Evolutionary conservation across 139 green algal species (phyloP).

Genomic region (Chlorella sp.): DNA sequence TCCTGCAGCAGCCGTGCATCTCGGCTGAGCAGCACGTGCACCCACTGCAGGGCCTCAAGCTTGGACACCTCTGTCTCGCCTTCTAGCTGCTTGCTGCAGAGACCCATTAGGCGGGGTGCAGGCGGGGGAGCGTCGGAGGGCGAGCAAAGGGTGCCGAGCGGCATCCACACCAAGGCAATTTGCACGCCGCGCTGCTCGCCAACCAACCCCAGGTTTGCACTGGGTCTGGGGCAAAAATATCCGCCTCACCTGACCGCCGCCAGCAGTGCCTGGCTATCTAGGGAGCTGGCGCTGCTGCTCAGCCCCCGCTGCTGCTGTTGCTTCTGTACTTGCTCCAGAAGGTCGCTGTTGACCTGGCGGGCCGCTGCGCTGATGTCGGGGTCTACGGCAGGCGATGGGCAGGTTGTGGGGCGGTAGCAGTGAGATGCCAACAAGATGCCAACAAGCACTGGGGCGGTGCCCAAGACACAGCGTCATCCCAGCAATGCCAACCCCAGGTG

Average conservation of each 20-base stretch:
- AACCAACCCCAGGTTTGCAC: no score
- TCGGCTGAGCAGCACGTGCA: slow-evolving; percentile 58
- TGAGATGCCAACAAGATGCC: no score
- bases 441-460: no score
- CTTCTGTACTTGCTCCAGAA: slow-evolving; percentile 25
- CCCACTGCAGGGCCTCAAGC: slow-evolving; percentile 88
- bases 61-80: slow-evolving; percentile 67
- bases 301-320: background rate
- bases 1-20: slow-evolving; percentile 60
- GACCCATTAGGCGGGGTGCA: no score
- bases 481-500: no score
- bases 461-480: no score
- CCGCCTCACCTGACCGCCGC: background rate
- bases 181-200: background rate
- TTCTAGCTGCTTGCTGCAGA: slow-evolving; percentile 36
- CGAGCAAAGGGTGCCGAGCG: no score
- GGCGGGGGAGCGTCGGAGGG: no score
- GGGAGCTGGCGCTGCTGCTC: background rate
- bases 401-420: no score
- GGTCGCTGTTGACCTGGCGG: slow-evolving; percentile 2
- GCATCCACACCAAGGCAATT: background rate
- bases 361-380: slow-evolving; percentile 23
- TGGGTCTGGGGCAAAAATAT: no score
- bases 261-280: slow-evolving; percentile 26
- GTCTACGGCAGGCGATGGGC: background rate